Conservation (phyloP, 2,329 filamentous ascomycete genomes). For the Pseudogymnoascus sp. region DNA sequence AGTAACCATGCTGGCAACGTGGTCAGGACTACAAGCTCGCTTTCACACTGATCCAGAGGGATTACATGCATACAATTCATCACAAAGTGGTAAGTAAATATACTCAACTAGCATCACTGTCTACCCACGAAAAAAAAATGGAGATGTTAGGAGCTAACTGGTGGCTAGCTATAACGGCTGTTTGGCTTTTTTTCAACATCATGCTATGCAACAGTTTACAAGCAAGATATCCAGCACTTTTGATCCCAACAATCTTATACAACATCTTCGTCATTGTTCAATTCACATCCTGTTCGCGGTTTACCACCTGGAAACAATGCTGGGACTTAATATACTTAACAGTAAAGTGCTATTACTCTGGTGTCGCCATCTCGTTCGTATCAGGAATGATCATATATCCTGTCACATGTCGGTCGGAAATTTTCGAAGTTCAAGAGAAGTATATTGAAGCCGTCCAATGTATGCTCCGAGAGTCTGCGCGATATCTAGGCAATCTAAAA, state of each 20-base stretch:
- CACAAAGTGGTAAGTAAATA: constrained; percentile 13
- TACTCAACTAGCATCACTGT: not conserved
- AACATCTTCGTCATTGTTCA: constrained; percentile 13
- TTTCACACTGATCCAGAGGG: constrained; percentile 6
- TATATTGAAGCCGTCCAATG: constrained; percentile 5
- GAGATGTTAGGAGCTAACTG: not conserved
- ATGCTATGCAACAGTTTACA: constrained; percentile 7
- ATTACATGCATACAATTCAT: constrained; percentile 9
- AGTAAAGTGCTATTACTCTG: constrained; percentile 13
- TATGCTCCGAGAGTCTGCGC: not conserved
- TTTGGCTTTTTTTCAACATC: constrained; percentile 13
- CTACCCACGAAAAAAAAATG: not conserved
- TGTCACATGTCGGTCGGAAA: constrained; percentile 12
- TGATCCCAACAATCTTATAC: constrained; percentile 14
- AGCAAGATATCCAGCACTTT: constrained; percentile 10
- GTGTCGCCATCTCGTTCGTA: constrained; percentile 12
- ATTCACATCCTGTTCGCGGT: constrained; percentile 12
- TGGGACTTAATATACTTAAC: constrained; percentile 9
- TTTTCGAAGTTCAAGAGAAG: constrained; percentile 13
- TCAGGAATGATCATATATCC: constrained; percentile 12
- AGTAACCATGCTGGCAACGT: not conserved
- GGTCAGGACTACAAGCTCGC: constrained; percentile 9
- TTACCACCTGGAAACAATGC: constrained; percentile 12
- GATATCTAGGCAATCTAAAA: constrained; percentile 7
- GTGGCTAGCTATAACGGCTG: not conserved